Evolutionary conservation across 352 stramenopile genomes (phyloP).

Genomic region (Phytopythium litorale): DNA sequence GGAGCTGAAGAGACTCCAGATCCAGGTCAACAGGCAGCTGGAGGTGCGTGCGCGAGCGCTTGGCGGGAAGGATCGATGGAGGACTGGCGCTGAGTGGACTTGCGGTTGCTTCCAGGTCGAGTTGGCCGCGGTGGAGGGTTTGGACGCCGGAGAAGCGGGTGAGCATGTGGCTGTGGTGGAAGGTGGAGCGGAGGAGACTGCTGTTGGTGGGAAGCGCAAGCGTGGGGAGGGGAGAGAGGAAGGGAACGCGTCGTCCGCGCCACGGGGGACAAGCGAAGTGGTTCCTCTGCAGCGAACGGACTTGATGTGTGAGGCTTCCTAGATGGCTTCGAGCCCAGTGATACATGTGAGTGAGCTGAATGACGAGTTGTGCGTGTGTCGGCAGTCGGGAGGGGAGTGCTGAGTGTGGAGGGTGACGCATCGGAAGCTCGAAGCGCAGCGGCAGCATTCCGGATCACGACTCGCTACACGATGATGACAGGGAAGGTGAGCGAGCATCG

Average conservation of each 20-base stretch:
- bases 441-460: conserved; percentile 31
- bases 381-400: conserved; percentile 18
- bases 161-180: neutral
- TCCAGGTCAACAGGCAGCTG: neutral
- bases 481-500: conserved; percentile 14
- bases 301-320: neutral
- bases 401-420: conserved; percentile 16
- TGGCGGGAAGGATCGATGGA: neutral
- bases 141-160: neutral
- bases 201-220: neutral
- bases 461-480: conserved; percentile 18
- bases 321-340: neutral
- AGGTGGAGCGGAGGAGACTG: neutral
- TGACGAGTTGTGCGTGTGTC: neutral
- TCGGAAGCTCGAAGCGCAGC: conserved; percentile 9
- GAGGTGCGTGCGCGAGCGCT: neutral
- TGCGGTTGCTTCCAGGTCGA: neutral
- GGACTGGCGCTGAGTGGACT: neutral
- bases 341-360: neutral
- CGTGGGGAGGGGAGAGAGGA: neutral
- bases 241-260: neutral
- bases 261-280: neutral
- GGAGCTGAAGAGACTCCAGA: neutral
- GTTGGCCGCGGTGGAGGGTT: neutral
- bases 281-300: neutral